Evolutionary conservation across 2,329 filamentous ascomycete species (phyloP).

Genomic region (Chaetomium sp.): DNA sequence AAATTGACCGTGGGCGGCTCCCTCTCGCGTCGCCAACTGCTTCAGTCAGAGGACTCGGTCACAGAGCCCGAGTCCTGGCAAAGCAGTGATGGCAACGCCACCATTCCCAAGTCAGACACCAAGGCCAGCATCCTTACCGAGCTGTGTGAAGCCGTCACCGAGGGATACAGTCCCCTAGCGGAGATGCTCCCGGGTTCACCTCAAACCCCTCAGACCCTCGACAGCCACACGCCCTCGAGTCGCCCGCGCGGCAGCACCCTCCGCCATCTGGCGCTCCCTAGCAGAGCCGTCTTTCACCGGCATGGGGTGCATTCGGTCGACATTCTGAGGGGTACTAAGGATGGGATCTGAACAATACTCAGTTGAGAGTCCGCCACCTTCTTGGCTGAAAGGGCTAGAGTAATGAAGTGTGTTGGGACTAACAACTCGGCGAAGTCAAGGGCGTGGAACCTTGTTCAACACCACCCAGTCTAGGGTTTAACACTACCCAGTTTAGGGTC

Average conservation of each 20-base stretch:
- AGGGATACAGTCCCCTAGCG: constrained; percentile 32
- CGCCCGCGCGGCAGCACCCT: constrained; percentile 1
- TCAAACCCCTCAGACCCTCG: neutral
- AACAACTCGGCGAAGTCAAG: neutral
- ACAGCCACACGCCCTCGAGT: constrained; percentile 4
- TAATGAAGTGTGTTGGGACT: neutral
- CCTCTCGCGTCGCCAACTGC: constrained; percentile 22
- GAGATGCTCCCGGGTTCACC: constrained; percentile 7
- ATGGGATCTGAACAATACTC: neutral
- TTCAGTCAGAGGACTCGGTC: constrained; percentile 14
- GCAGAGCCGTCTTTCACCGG: neutral
- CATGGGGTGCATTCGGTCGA: neutral
- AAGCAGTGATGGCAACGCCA: neutral
- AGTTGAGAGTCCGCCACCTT: neutral
- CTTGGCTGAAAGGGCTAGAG: neutral
- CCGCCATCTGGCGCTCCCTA: neutral
- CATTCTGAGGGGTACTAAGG: neutral
- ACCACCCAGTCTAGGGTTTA: neutral
- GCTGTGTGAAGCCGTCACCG: constrained; percentile 33
- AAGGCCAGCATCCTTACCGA: constrained; percentile 35
- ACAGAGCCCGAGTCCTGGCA: constrained; percentile 6
- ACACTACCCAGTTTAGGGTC: neutral
- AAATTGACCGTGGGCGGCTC: constrained; percentile 13
- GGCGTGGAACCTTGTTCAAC: neutral
- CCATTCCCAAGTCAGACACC: constrained; percentile 28